phyloP scores from a whole-genome alignment of 2,329 filamentous ascomycete species.

The Fusarium chaquense region DNA sequence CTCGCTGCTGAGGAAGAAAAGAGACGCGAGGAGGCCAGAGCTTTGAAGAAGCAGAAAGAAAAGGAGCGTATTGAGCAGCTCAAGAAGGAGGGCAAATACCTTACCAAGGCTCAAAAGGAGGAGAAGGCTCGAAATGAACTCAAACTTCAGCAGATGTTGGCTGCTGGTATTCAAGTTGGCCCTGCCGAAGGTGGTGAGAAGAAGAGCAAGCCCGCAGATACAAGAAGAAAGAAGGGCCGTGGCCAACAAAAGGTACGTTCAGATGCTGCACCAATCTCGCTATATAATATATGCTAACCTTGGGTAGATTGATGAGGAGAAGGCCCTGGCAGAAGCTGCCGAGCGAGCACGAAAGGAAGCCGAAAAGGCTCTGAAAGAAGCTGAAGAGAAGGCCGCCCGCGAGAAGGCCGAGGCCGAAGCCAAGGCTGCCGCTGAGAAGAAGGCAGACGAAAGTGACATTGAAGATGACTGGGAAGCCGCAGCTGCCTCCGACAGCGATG shows the following conservation, averaged over 20 bases:
- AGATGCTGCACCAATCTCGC: neutral
- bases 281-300: constrained; percentile 21
- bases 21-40: constrained; percentile 78
- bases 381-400: constrained; percentile 69
- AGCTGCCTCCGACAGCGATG: constrained; percentile 79
- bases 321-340: constrained; percentile 81
- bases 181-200: constrained; percentile 68
- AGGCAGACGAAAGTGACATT: constrained; percentile 69
- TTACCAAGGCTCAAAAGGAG: constrained; percentile 87
- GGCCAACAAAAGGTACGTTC: constrained; percentile 64
- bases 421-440: constrained; percentile 65
- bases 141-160: constrained; percentile 87
- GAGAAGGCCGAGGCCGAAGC: constrained; percentile 69
- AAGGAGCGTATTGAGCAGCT: constrained; percentile 88
- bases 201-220: constrained; percentile 83
- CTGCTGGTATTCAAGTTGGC: constrained; percentile 79
- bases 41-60: constrained; percentile 85
- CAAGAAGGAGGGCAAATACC: constrained; percentile 87
- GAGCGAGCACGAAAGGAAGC: constrained; percentile 76
- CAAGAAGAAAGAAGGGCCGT: constrained; percentile 81
- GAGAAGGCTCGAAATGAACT: constrained; percentile 82
- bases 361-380: constrained; percentile 73
- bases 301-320: constrained; percentile 77
- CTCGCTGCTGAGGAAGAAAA: constrained; percentile 75
- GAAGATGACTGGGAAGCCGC: constrained; percentile 92